Evolutionary conservation across 2,329 filamentous ascomycete species (phyloP).

Genomic region (Microsporum ferrugineum): DNA sequence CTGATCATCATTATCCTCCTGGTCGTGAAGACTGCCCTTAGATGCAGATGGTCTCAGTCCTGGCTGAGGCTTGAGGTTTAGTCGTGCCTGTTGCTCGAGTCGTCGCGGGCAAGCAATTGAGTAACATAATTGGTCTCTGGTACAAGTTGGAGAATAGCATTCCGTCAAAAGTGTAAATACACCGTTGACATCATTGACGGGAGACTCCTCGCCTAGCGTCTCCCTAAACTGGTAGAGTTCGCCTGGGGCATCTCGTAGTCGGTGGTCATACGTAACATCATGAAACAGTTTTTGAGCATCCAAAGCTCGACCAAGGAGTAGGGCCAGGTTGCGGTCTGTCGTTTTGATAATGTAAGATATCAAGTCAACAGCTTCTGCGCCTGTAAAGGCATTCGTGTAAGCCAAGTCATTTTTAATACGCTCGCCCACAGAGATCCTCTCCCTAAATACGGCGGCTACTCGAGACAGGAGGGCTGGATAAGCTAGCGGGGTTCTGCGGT

Average conservation of each 20-base stretch:
- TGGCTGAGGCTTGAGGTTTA: slow-evolving; percentile 87
- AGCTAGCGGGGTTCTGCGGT: slow-evolving; percentile 66
- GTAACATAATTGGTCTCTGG: slow-evolving; percentile 87
- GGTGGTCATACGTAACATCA: slow-evolving; percentile 95
- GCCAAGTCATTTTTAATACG: slow-evolving; percentile 92
- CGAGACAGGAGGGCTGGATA: slow-evolving; percentile 90
- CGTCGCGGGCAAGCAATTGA: slow-evolving; percentile 92
- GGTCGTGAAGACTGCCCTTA: slow-evolving; percentile 65
- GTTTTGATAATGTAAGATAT: slow-evolving; percentile 96
- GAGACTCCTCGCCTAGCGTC: slow-evolving; percentile 67
- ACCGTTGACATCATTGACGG: slow-evolving; percentile 67
- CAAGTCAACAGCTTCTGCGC: slow-evolving; percentile 87
- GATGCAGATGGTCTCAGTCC: slow-evolving; percentile 65
- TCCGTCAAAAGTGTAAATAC: slow-evolving; percentile 94
- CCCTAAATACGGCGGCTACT: slow-evolving; percentile 83
- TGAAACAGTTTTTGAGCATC: slow-evolving; percentile 99
- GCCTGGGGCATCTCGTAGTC: slow-evolving; percentile 80
- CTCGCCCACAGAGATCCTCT: slow-evolving; percentile 74
- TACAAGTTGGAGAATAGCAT: slow-evolving; percentile 97
- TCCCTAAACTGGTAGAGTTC: slow-evolving; percentile 97
- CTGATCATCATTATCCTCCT: slow-evolving; percentile 84
- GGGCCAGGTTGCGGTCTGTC: slow-evolving; percentile 83
- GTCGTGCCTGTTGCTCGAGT: slow-evolving; percentile 82
- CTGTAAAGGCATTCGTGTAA: slow-evolving; percentile 95
- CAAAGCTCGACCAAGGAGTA: slow-evolving; percentile 78